Percentiles rank a stretch among this genome's conserved stretches.
Evolutionary conservation across 108 stramenopile genomes (phyloP).

Genomic region (Nitzschia putrida): DNA sequence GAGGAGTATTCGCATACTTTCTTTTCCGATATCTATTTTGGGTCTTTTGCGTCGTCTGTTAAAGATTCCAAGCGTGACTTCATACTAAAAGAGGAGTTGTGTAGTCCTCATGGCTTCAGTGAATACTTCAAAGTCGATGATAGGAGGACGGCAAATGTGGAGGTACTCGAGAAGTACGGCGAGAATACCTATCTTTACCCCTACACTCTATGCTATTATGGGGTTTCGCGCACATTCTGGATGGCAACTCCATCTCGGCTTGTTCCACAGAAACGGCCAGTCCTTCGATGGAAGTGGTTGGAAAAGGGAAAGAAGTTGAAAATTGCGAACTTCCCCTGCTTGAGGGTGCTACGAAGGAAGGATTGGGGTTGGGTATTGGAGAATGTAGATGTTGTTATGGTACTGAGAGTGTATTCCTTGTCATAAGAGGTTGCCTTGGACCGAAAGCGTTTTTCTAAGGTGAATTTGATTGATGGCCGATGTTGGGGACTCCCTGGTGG

Average conservation of each 20-base stretch:
- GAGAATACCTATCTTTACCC: conserved; percentile 22
- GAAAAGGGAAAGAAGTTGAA: conserved; percentile 24
- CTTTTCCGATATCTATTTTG: conserved; percentile 37
- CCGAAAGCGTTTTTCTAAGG: too few species aligned
- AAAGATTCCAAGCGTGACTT: conserved; percentile 24
- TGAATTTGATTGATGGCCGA: too few species aligned
- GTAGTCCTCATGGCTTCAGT: conserved; percentile 25
- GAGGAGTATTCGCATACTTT: conserved; percentile 1
- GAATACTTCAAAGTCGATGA: conserved; percentile 35
- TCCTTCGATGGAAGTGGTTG: conserved; percentile 34
- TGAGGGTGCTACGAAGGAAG: conserved; percentile 13
- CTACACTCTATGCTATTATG: conserved; percentile 31
- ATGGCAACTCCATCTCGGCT: conserved; percentile 3
- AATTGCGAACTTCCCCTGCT: conserved; percentile 28
- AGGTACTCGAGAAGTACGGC: conserved; percentile 12
- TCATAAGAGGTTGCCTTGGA: too few species aligned
- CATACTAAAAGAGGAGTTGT: conserved; percentile 25
- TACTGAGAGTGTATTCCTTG: conserved; percentile 10
- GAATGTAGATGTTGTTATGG: conserved; percentile 31
- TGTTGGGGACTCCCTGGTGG: too few species aligned
- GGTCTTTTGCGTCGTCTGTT: conserved; percentile 30
- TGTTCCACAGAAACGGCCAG: conserved; percentile 15
- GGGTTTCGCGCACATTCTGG: conserved; percentile 14
- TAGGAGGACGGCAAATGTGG: conserved; percentile 20
- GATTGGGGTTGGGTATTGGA: conserved; percentile 45